Conservation (phyloP, 129 eudicot species). For the Saposhnikovia divaricata region DNA sequence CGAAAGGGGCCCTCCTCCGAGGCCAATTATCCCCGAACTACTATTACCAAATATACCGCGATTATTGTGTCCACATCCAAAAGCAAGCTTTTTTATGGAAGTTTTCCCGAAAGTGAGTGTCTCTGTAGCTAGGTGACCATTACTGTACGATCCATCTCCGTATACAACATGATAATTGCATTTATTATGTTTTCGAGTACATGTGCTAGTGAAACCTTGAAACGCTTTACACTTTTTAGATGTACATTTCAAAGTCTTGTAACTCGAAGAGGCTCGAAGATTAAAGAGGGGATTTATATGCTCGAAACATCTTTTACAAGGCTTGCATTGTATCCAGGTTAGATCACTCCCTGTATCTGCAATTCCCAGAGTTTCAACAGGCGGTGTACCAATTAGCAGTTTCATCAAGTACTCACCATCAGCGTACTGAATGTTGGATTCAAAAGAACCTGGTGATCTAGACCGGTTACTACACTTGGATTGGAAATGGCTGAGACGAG, state of each 20-base stretch:
- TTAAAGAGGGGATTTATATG: slow-evolving; percentile 41
- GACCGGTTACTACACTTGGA: not conserved
- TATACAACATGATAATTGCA: slow-evolving; percentile 32
- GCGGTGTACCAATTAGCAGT: slow-evolving; percentile 1
- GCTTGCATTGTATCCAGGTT: slow-evolving; percentile 6
- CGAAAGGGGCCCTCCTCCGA: slow-evolving; percentile 59
- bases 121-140: slow-evolving; percentile 44
- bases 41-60: slow-evolving; percentile 21
- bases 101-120: slow-evolving; percentile 29
- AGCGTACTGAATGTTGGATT: not conserved
- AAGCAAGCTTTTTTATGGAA: slow-evolving; percentile 25
- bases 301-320: not conserved
- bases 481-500: not conserved
- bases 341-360: slow-evolving; percentile 12
- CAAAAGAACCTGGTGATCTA: not conserved
- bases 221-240: slow-evolving; percentile 30
- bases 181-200: not conserved
- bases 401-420: slow-evolving; percentile 1
- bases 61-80: slow-evolving; percentile 62
- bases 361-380: not conserved
- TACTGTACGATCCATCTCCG: slow-evolving; percentile 35
- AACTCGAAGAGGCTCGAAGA: slow-evolving; percentile 34
- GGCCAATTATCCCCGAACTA: slow-evolving; percentile 55
- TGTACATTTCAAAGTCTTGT: slow-evolving; percentile 27
- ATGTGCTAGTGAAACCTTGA: not conserved